Evolutionary conservation across 306 rosid genomes (phyloP).

Genomic region (Acacia acuminata): DNA sequence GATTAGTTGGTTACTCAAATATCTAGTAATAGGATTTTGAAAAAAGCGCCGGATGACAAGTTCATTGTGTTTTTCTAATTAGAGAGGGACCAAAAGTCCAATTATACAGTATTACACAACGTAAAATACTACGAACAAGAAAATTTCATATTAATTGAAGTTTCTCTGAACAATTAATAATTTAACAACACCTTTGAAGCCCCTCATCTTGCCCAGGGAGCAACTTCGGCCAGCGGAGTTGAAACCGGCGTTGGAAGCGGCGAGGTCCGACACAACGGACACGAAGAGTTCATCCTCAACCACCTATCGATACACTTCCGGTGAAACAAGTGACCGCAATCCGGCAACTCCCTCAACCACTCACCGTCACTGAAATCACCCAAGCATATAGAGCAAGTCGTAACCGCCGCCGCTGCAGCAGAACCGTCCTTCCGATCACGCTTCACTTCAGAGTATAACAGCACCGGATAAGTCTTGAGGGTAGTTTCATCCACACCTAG

Average conservation of each 20-base stretch:
- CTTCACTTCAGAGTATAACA: conserved; percentile 43
- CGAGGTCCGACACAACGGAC: conserved; percentile 48
- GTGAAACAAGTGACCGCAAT: conserved; percentile 51
- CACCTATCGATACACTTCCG: conserved; percentile 45
- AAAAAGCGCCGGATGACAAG: too few relatives aligned
- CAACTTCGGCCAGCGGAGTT: conserved; percentile 36
- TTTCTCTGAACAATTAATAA: neutral
- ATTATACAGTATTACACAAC: neutral
- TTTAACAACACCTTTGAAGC: neutral
- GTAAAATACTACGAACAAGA: too few relatives aligned
- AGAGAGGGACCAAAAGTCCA: too few relatives aligned
- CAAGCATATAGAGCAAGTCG: conserved; percentile 55
- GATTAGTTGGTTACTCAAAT: too few relatives aligned
- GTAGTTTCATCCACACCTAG: conserved; percentile 24
- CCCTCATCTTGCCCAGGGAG: conserved; percentile 20
- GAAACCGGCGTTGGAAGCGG: conserved; percentile 38
- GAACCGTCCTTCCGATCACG: neutral
- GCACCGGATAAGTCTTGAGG: conserved; percentile 32
- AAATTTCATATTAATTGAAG: neutral
- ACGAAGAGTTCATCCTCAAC: conserved; percentile 37
- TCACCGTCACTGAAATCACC: conserved; percentile 44
- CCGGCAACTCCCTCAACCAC: conserved; percentile 42
- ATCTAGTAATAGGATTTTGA: too few relatives aligned
- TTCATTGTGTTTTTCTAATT: too few relatives aligned
- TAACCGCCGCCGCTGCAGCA: too few relatives aligned